phyloP scores from a whole-genome alignment of 2,329 filamentous ascomycete genomes.

The Rhexocercosporidium sp. region DNA sequence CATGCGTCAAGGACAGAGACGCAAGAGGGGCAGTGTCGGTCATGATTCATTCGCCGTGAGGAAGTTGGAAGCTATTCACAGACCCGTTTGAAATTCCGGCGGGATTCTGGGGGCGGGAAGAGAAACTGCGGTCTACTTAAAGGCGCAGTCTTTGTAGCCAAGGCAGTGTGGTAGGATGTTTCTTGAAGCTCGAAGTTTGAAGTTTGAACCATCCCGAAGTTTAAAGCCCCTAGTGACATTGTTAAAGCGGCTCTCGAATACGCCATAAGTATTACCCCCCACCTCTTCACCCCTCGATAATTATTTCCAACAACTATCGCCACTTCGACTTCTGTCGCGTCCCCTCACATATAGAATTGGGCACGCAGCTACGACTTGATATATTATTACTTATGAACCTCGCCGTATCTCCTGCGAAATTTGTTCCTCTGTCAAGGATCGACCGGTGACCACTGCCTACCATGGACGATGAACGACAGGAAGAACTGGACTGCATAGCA shows the following conservation, averaged over 20 bases:
- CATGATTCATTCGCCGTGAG: constrained; percentile 32
- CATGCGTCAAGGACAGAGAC: constrained; percentile 92
- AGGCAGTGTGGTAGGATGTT: not conserved
- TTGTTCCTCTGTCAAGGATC: constrained; percentile 34
- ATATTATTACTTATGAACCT: constrained; percentile 31
- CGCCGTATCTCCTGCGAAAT: constrained; percentile 16
- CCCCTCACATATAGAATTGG: not conserved
- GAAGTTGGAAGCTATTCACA: not conserved
- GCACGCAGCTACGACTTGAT: not conserved
- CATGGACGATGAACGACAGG: constrained; percentile 64
- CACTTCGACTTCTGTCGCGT: constrained; percentile 7
- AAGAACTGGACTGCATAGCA: constrained; percentile 64
- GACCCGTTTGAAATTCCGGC: not conserved
- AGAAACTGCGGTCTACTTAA: constrained; percentile 5
- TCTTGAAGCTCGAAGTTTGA: not conserved
- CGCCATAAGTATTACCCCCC: not conserved
- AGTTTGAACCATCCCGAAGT: too few species aligned
- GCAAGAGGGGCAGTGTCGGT: constrained; percentile 66
- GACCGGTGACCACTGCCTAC: constrained; percentile 46
- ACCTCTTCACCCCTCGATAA: not conserved
- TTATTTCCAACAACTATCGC: constrained; percentile 1
- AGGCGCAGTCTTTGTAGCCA: not conserved
- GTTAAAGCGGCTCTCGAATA: constrained; percentile 35
- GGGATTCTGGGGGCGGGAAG: not conserved
- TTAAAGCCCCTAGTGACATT: constrained; percentile 13